Evolutionary conservation across 2,329 filamentous ascomycete genomes (phyloP), one percentile per base, ranked within the genome.

Genomic region (Pestalotiopsis sp.): DNA sequence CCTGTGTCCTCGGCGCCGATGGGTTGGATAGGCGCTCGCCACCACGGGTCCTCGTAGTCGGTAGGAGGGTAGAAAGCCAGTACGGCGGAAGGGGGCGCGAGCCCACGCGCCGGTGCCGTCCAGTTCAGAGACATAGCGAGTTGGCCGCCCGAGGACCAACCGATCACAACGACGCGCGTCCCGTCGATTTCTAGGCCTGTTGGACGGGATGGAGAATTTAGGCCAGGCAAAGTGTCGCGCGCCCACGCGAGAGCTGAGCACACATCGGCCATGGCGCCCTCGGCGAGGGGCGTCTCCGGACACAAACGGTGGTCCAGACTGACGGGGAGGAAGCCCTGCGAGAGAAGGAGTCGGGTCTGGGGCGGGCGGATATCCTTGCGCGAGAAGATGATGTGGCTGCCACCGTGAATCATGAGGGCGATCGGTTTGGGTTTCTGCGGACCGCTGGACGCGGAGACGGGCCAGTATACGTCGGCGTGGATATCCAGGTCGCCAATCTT

Each of bases 251-350:
- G 74, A 1, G 84, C 83, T 67, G 85, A 82, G 23, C 77, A 74
- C 1, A 81, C 77, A 70, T 88, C 86, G 2, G 68, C 70, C 75
- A 87, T 81, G 0, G 86, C 78, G 0, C 86, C 86, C 0, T 84
- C 79, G 2, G 76, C 61, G 5, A 88, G 71, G 25, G 75, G 81
- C 1, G 80, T 76, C 58, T 87, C 83, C 0, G 85, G 86, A 68
- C 85, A 87, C 0, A 87, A 78, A 0, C 85, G 75, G 69, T 87
- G 84, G 71, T 87, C 85, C 0, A 87, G 66, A 70, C 82, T 84
- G 11, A 88, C 75, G 0, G 85, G 85, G 0, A 87, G 73, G 36
- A 86, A 79, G 0, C 83, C 83, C 3, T 73, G 67, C 0, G 75
- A 68, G 0, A 86, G 75, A 0, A 87, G 77, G 2, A 76, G 67